Conservation (phyloP, 345 rosid species). For the Dipteronia dyeriana region DNA sequence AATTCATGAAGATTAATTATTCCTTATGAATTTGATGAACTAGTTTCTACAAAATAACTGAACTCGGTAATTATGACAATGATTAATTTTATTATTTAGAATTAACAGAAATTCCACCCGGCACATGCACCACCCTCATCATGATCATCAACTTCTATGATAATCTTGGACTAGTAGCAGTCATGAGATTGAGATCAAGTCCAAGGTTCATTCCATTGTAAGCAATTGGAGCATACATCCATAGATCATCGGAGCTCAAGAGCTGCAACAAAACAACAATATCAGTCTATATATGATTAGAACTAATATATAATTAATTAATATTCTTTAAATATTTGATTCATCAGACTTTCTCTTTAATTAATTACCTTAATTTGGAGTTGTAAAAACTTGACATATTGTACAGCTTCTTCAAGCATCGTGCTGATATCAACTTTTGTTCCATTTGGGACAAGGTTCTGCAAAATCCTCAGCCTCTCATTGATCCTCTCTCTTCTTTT, state of each 20-base stretch:
- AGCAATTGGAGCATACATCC: slow-evolving; percentile 95
- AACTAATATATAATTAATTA: no score
- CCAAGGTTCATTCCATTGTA: slow-evolving; percentile 85
- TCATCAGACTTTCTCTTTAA: neutral
- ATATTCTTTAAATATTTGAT: neutral
- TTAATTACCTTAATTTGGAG: slow-evolving; percentile 71
- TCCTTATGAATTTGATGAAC: slow-evolving; percentile 14
- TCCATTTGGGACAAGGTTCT: slow-evolving; percentile 87
- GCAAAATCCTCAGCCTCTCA: slow-evolving; percentile 74
- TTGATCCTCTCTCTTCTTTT: slow-evolving; percentile 89
- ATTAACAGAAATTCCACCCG: neutral
- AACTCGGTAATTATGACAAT: slow-evolving; percentile 15
- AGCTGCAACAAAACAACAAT: slow-evolving; percentile 38
- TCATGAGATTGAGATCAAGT: slow-evolving; percentile 43
- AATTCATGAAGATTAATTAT: neutral
- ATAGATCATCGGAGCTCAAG: slow-evolving; percentile 82
- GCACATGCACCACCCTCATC: neutral
- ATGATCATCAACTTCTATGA: slow-evolving; percentile 6
- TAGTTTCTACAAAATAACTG: neutral
- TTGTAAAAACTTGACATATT: slow-evolving; percentile 82
- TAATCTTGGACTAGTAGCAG: slow-evolving; percentile 31
- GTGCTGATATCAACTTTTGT: slow-evolving; percentile 97
- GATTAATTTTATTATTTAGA: slow-evolving; percentile 18
- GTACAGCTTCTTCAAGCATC: slow-evolving; percentile 95
- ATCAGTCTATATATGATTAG: no score